Conservation (phyloP, 257 asterid species). For the Nicotiana knightiana region DNA sequence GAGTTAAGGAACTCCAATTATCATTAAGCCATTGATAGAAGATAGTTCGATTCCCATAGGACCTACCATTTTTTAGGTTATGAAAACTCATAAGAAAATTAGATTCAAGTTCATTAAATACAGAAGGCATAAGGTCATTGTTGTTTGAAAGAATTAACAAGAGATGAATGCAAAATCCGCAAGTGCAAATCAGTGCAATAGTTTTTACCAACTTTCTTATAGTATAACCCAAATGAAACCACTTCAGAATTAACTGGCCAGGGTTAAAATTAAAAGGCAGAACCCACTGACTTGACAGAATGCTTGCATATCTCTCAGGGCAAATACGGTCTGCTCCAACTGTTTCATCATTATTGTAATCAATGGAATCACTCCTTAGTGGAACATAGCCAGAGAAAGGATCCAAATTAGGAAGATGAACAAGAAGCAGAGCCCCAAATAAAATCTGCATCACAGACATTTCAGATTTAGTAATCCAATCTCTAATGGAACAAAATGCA, state of each 20-base stretch:
- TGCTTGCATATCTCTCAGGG: conserved; percentile 69
- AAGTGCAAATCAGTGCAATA: not conserved
- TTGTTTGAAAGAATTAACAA: not conserved
- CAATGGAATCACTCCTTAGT: conserved; percentile 37
- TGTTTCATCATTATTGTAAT: conserved; percentile 34
- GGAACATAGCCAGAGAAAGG: conserved; percentile 65
- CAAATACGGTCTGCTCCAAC: conserved; percentile 55
- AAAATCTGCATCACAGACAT: conserved; percentile 41
- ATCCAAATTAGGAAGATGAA: conserved; percentile 63
- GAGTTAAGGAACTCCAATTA: not conserved
- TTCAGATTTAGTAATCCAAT: not conserved
- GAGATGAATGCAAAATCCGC: not conserved
- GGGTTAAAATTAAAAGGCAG: not conserved
- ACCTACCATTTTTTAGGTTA: not conserved
- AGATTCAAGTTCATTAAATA: not conserved
- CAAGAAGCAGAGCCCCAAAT: conserved; percentile 52
- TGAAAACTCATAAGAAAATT: not conserved
- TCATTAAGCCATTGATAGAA: not conserved
- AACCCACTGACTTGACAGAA: conserved; percentile 53
- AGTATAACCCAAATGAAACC: conserved; percentile 2
- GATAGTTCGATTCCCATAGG: not conserved
- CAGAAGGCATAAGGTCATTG: not conserved
- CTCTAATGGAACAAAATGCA: not conserved
- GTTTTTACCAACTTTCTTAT: not conserved
- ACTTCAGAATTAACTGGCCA: not conserved